A percentile compares a stretch with the other conserved stretches of the same genome.
Conservation (phyloP, 1,284 basidiomycete genomes). For the Ustilago cynodontis region DNA sequence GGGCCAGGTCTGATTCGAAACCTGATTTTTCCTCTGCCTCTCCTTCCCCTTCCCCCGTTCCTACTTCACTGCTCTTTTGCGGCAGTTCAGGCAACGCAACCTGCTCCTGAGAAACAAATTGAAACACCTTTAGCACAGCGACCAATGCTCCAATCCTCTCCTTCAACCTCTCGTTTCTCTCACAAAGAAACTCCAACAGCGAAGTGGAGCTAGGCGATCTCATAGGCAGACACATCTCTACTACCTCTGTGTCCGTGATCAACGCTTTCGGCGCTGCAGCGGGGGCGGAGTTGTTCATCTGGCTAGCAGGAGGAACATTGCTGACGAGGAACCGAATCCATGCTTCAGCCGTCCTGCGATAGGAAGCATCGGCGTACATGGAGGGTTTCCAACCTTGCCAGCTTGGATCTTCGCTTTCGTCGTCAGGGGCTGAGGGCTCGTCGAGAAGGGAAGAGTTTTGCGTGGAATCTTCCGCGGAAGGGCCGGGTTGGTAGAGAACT, state of each 20-base stretch:
- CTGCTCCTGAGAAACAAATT: constrained; percentile 1
- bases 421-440: background rate
- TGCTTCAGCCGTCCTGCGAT: constrained; percentile 36
- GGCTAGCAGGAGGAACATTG: constrained; percentile 13
- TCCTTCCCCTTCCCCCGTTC: too few relatives aligned
- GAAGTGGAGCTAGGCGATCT: constrained; percentile 1
- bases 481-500: background rate
- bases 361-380: constrained; percentile 16
- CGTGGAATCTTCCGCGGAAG: background rate
- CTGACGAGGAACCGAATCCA: constrained; percentile 40
- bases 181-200: constrained; percentile 24
- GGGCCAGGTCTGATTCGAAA: background rate
- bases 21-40: constrained; percentile 15
- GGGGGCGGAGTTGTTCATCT: background rate
- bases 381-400: constrained; percentile 21
- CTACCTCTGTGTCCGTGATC: constrained; percentile 22
- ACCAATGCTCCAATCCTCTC: constrained; percentile 20
- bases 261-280: constrained; percentile 8
- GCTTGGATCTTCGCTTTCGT: constrained; percentile 15
- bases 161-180: constrained; percentile 19
- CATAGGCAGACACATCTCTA: constrained; percentile 25
- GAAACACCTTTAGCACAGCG: constrained; percentile 14
- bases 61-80: background rate
- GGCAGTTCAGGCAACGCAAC: background rate
- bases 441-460: background rate